Evolutionary conservation across 2,329 filamentous ascomycete genomes (phyloP), one percentile per base, ranked within the genome.

Genomic region (Triangularia verruculosa): DNA sequence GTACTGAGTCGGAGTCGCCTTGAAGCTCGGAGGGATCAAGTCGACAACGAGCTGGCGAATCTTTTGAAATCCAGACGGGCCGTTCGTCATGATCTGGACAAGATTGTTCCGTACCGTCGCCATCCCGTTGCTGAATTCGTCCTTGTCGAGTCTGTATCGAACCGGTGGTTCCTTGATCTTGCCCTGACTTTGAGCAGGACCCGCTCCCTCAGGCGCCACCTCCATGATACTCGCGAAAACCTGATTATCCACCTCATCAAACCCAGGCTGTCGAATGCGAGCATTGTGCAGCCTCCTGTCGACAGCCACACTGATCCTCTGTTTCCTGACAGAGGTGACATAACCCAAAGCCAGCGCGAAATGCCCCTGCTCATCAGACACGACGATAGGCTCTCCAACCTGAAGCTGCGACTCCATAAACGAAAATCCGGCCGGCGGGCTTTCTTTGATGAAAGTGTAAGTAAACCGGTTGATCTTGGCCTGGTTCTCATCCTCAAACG

Each of bases 101-200:
- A 99, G 83, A 70, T 98, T 99, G 77, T 97, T 97, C 60, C 95
- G 88, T 54, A 97, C 91, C 28, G 90, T 90, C 2, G 95, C 93
- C 92, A 99, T 96, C 63, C 95, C 95, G 71, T 96, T 98, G 77
- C 92, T 96, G 76, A 99, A 99, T 73, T 99, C 95, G 71, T 99
- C 95, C 74, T 97, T 97, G 77, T 99, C 95, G 3, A 99, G 81
- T 24, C 95, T 89, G 71, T 97, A 99, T 57, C 86, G 82, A 5
- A 90, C 78, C 3, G 85, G 85, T 3, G 83, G 75, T 62, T 82
- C 79, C 63, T 82, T 80, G 67, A 82, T 80, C 68, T 80, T 83
- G 27, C 78, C 80, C 47, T 84, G 76, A 4, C 82, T 80, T 62
- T 85, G 78, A 34, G 84, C 79, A 24, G 81, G 78, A 0, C 77